phyloP scores from a whole-genome alignment of 139 green algal genomes.

The Choricystis sp. region DNA sequence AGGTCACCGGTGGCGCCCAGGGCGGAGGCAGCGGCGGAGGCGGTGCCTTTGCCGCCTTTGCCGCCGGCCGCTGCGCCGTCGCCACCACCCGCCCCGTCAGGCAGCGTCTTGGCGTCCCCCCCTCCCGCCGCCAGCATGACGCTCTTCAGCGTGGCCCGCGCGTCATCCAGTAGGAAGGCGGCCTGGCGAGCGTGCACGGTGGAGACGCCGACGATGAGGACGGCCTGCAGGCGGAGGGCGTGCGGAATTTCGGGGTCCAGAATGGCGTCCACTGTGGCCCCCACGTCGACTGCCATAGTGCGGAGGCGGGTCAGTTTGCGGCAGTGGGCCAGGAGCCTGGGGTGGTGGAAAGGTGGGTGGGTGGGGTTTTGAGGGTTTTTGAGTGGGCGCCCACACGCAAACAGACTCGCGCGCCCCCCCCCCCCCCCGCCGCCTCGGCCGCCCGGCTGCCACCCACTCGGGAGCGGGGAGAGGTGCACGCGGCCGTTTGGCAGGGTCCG shows the following conservation, averaged over 20 bases:
- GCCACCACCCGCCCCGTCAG: neutral
- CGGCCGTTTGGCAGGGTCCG: no score
- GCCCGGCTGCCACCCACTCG: no score
- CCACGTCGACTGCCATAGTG: neutral
- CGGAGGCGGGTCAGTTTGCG: neutral
- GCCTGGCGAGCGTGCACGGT: slow-evolving; percentile 44
- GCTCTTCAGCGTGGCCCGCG: slow-evolving; percentile 10
- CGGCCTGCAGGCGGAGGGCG: slow-evolving; percentile 49
- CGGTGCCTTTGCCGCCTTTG: no score
- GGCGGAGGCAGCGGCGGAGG: neutral
- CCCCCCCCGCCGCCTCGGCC: no score
- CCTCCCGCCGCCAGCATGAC: slow-evolving; percentile 5
- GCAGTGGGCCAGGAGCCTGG: neutral
- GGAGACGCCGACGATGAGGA: slow-evolving; percentile 51
- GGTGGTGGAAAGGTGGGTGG: no score
- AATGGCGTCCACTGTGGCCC: slow-evolving; percentile 8
- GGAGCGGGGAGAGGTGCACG: neutral
- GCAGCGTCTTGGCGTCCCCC: neutral
- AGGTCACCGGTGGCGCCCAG: neutral
- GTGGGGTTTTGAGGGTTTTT: no score
- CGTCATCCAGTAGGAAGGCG: slow-evolving; percentile 36
- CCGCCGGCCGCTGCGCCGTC: neutral
- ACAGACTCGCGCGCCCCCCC: neutral
- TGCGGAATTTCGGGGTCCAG: slow-evolving; percentile 57
- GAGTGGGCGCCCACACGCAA: no score